Percentiles rank a stretch among this genome's conserved stretches.
These are phyloP conservation scores for Penicillium polonicum DNA, from an alignment of 2,329 filamentous ascomycete species.

Conservation along the genomic window DNA sequence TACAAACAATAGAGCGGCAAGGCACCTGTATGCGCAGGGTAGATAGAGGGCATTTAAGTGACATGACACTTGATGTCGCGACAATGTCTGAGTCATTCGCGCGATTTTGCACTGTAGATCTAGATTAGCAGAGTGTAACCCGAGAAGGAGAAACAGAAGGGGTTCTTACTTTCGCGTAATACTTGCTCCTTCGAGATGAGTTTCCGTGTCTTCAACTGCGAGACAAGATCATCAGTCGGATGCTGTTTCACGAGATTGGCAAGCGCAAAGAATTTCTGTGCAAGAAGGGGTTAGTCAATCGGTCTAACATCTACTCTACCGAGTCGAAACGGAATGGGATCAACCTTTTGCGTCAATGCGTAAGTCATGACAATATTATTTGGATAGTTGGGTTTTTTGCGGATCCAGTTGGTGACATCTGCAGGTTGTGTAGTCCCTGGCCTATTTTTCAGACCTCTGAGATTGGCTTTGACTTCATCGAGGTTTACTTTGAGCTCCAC, in stretches of 20 bases:
- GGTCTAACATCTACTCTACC: not conserved
- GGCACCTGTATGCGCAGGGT: slow-evolving; percentile 78
- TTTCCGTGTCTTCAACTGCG: slow-evolving; percentile 63
- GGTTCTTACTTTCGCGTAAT: slow-evolving; percentile 69
- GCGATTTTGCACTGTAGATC: slow-evolving; percentile 66
- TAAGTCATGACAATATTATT: slow-evolving; percentile 87
- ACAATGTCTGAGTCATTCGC: slow-evolving; percentile 86
- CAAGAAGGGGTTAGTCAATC: not conserved
- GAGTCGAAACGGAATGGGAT: slow-evolving; percentile 23
- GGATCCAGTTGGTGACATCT: slow-evolving; percentile 78
- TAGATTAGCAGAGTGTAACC: slow-evolving; percentile 22
- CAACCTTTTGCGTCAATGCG: slow-evolving; percentile 82
- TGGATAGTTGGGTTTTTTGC: slow-evolving; percentile 64
- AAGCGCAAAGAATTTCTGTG: slow-evolving; percentile 69
- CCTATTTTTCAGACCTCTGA: slow-evolving; percentile 93
- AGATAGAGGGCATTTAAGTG: slow-evolving; percentile 87
- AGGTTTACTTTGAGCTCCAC: slow-evolving; percentile 89
- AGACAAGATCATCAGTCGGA: slow-evolving; percentile 69
- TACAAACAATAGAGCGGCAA: slow-evolving; percentile 75
- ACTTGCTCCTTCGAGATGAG: slow-evolving; percentile 80
- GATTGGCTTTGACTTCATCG: slow-evolving; percentile 85
- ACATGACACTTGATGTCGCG: slow-evolving; percentile 82
- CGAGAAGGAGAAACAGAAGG: slow-evolving; percentile 5
- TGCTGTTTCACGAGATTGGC: slow-evolving; percentile 74
- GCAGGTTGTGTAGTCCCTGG: slow-evolving; percentile 90